Evolutionary conservation across 805 yeast genomes (phyloP).

Genomic region (Yarrowia sp.): DNA sequence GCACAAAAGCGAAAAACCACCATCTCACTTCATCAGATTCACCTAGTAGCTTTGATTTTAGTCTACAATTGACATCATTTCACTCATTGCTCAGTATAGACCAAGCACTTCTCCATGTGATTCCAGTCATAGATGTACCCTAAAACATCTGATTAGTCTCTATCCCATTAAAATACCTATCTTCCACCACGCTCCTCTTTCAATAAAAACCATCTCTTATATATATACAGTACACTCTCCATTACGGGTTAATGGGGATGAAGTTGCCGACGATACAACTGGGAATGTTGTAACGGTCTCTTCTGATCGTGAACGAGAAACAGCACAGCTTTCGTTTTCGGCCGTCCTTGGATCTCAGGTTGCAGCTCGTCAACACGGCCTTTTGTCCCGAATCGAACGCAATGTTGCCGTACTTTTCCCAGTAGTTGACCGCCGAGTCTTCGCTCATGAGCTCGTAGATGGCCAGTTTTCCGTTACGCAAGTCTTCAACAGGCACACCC

Average conservation of each 20-base stretch:
- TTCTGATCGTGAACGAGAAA: slow-evolving; percentile 89
- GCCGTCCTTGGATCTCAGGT: slow-evolving; percentile 81
- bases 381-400: slow-evolving; percentile 96
- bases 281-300: slow-evolving; percentile 93
- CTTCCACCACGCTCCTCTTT: too few relatives aligned
- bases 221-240: not conserved
- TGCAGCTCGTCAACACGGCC: slow-evolving; percentile 92
- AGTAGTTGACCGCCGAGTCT: slow-evolving; percentile 93
- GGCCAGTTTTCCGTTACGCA: slow-evolving; percentile 90
- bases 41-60: too few relatives aligned
- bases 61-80: too few relatives aligned
- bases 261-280: slow-evolving; percentile 96
- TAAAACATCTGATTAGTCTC: too few relatives aligned
- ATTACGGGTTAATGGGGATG: slow-evolving; percentile 68
- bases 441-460: slow-evolving; percentile 94
- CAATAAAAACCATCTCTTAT: slow-evolving; percentile 8
- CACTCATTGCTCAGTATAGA: too few relatives aligned
- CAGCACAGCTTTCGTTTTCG: slow-evolving; percentile 83
- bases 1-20: too few relatives aligned
- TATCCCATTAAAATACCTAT: too few relatives aligned
- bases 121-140: too few relatives aligned
- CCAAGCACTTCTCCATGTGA: too few relatives aligned
- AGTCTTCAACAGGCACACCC: slow-evolving; percentile 85
- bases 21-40: too few relatives aligned
- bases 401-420: slow-evolving; percentile 97